Evolutionary conservation across 2,329 filamentous ascomycete species (phyloP).

Genomic region (Colletotrichum viniferum): DNA sequence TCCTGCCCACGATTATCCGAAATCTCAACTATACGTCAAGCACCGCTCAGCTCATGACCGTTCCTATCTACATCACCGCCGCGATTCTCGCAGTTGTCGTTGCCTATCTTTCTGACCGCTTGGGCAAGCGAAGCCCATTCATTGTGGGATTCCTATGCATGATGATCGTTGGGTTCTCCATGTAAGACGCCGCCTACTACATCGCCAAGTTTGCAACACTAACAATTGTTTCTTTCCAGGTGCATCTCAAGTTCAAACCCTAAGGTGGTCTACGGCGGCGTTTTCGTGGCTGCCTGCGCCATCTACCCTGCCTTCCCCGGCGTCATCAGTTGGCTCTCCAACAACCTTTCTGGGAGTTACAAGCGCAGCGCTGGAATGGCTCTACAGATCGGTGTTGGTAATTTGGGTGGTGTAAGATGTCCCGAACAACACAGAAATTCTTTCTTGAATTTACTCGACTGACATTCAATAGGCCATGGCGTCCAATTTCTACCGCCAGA

Average conservation of each 20-base stretch:
- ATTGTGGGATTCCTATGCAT: slow-evolving; percentile 56
- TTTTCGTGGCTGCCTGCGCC: slow-evolving; percentile 76
- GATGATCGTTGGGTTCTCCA: slow-evolving; percentile 62
- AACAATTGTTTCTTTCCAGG: slow-evolving; percentile 35
- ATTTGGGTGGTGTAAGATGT: slow-evolving; percentile 52
- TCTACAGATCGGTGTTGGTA: slow-evolving; percentile 66
- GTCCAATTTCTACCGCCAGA: slow-evolving; percentile 70
- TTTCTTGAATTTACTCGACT: neutral
- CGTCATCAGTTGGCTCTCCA: slow-evolving; percentile 78
- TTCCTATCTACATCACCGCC: slow-evolving; percentile 65
- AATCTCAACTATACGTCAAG: slow-evolving; percentile 61
- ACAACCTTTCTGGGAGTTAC: slow-evolving; percentile 71
- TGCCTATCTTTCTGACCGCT: slow-evolving; percentile 60
- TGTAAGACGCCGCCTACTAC: slow-evolving; percentile 35
- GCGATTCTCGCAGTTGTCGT: slow-evolving; percentile 60
- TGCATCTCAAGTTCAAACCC: slow-evolving; percentile 64
- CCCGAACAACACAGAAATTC: fast-evolving
- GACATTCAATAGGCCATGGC: slow-evolving; percentile 60
- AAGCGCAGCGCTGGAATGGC: slow-evolving; percentile 73
- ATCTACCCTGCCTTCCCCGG: slow-evolving; percentile 84
- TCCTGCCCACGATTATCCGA: slow-evolving; percentile 69
- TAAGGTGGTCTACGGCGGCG: slow-evolving; percentile 72
- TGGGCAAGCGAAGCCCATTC: slow-evolving; percentile 59
- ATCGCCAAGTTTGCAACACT: neutral
- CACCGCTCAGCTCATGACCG: slow-evolving; percentile 69